Evolutionary conservation across 257 asterid genomes (phyloP).

Genomic region (Capsicum pubescens): DNA sequence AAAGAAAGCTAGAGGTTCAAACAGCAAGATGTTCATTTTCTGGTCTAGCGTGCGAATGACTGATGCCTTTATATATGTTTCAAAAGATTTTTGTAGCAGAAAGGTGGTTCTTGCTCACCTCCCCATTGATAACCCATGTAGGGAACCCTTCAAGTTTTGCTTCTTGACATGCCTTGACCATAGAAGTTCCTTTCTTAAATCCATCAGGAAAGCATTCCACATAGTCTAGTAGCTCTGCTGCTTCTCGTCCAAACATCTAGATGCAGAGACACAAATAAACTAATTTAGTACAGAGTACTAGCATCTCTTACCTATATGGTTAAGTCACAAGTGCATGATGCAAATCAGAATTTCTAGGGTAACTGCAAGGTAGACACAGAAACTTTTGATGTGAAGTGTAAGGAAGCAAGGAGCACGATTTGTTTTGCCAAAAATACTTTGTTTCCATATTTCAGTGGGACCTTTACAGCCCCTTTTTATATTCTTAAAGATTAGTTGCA

Average conservation of each 20-base stretch:
- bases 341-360: slow-evolving; percentile 2
- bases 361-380: not conserved
- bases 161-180: slow-evolving; percentile 69
- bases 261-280: not conserved
- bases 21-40: not conserved
- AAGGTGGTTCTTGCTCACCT: slow-evolving; percentile 50
- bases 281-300: slow-evolving; percentile 17
- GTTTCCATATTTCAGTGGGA: not conserved
- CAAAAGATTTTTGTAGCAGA: slow-evolving; percentile 4
- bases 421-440: not conserved
- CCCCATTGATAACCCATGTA: slow-evolving; percentile 78
- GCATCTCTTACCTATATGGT: not conserved
- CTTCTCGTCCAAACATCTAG: slow-evolving; percentile 88
- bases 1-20: not conserved
- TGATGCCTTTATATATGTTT: not conserved
- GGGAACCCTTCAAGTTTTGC: slow-evolving; percentile 74
- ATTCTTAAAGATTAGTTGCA: not conserved
- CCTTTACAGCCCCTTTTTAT: not conserved
- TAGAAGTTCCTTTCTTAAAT: slow-evolving; percentile 58
- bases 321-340: not conserved
- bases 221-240: slow-evolving; percentile 72
- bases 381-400: not conserved
- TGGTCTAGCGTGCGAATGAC: not conserved
- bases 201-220: slow-evolving; percentile 93
- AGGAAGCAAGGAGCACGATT: not conserved